Percentiles rank a stretch among this genome's conserved stretches.
These are phyloP conservation scores for Coemansia nantahalensis DNA, from an alignment of 192 early-diverging fungal species.

Conservation along the genomic window DNA sequence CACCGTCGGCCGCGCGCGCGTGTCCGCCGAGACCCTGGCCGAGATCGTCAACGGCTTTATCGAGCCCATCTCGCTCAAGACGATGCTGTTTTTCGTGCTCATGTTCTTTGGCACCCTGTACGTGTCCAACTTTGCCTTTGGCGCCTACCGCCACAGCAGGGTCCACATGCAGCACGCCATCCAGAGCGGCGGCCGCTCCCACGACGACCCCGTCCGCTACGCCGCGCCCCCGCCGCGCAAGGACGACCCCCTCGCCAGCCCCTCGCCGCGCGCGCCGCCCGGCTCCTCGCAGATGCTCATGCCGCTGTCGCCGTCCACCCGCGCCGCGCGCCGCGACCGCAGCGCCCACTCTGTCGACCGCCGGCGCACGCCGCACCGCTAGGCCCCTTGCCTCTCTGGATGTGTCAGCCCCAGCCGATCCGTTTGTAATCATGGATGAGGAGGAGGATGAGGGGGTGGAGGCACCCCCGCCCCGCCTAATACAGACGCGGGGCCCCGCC, in stretches of 20 bases:
- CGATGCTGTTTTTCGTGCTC: constrained; percentile 62
- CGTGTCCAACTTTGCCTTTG: constrained; percentile 53
- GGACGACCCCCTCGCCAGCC: constrained; percentile 15
- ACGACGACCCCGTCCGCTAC: background rate
- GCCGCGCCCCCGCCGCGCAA: background rate
- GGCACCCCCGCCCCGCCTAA: too few relatives aligned
- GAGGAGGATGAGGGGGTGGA: too few relatives aligned
- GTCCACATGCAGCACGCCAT: constrained; percentile 34
- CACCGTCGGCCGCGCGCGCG: constrained; percentile 65
- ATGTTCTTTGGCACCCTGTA: constrained; percentile 50
- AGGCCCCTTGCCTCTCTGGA: too few relatives aligned
- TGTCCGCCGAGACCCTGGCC: constrained; percentile 80
- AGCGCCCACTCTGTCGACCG: background rate
- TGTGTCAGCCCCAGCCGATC: too few relatives aligned
- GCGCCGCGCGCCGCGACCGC: constrained; percentile 2
- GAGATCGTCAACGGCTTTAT: constrained; percentile 81
- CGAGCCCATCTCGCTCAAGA: constrained; percentile 83
- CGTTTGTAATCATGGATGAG: too few relatives aligned
- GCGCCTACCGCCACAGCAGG: constrained; percentile 44
- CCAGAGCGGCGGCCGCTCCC: constrained; percentile 12
- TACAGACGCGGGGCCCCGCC: too few relatives aligned
- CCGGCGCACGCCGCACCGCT: constrained; percentile 4
- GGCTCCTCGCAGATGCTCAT: constrained; percentile 5
- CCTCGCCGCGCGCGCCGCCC: constrained; percentile 8
- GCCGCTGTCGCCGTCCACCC: background rate